phyloP scores from a whole-genome alignment of 177 flowering plant genomes.

The Vitis hybrid region DNA sequence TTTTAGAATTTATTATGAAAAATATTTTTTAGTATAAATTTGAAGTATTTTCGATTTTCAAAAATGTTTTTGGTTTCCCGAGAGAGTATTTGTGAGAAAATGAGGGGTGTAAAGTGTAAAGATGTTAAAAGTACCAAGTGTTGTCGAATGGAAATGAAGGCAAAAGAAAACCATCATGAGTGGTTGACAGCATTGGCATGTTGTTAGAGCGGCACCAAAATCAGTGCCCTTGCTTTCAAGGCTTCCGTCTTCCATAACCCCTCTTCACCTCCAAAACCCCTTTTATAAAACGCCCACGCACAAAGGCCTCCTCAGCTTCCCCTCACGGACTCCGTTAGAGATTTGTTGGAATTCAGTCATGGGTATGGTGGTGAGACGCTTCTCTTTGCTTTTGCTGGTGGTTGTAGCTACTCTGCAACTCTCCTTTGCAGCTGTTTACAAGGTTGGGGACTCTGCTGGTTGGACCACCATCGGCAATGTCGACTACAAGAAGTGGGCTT shows the following conservation, averaged over 20 bases:
- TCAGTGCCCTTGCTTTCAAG: too few relatives aligned
- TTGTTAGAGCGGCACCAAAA: too few relatives aligned
- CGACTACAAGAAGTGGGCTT: conserved; percentile 45
- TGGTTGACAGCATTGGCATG: too few relatives aligned
- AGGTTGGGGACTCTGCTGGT: conserved; percentile 52
- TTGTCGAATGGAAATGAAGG: too few relatives aligned
- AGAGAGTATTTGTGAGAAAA: too few relatives aligned
- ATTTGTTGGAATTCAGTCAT: neutral
- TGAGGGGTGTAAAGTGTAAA: too few relatives aligned
- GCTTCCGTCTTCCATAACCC: neutral
- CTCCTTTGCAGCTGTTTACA: conserved; percentile 31
- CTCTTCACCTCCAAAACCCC: conserved; percentile 3
- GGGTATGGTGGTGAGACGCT: neutral
- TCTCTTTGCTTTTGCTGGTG: neutral
- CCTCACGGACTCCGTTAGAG: neutral
- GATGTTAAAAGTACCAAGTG: too few relatives aligned
- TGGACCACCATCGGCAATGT: conserved; percentile 43
- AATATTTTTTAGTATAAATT: too few relatives aligned
- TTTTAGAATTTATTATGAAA: too few relatives aligned
- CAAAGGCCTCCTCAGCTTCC: neutral
- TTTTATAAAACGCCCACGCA: neutral
- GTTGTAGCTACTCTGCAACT: neutral
- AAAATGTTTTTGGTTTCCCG: too few relatives aligned
- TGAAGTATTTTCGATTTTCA: too few relatives aligned
- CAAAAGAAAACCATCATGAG: too few relatives aligned